Evolutionary conservation across 2,329 filamentous ascomycete genomes (phyloP), one percentile per base, ranked within the genome.

Genomic region (Tolypocladium sp.): DNA sequence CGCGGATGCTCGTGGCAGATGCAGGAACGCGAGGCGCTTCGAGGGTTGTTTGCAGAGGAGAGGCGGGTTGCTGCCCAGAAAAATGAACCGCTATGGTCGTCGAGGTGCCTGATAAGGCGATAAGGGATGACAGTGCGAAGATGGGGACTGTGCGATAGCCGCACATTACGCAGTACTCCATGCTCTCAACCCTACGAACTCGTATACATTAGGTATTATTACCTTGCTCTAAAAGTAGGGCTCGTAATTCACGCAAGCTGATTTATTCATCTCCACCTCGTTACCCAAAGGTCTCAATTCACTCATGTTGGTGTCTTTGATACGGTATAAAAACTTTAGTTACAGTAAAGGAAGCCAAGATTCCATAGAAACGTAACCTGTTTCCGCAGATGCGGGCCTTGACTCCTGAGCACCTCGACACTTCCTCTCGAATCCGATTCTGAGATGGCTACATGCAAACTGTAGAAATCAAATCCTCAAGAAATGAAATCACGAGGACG

Each of bases 381-480:
- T n/a, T 41, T 10, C 27, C 8, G 27, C 46, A n/a, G 17, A 7
- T 33, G 15, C 27, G 15, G 17, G 37, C 53, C 37, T 20, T n/a
- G 53, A 55, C 53, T 41, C 53, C 53, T 22, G 22, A 25, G 53
- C 53, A 25, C 53, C 15, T 17, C 42, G 12, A 51, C 22, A 20
- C 15, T 30, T 7, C 30, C 17, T 33, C 17, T 3, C 17, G 15
- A 13, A 10, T n/a, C 27, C 8, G 10, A 8, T 13, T 4, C 30
- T 35, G 49, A 33, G 49, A 51, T 13, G 49, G 30, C 12, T 9
- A 6, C 49, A 35, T n/a, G 30, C 20, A 22, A 17, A n/a, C 10
- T 35, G 10, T n/a, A 10, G 30, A n/a, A 10, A 42, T 42, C 20
- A n/a, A n/a, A 9, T 41, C 17, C 8, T 41, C 22, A 3, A 12